Evolutionary conservation across 192 early-diverging fungal species (phyloP).

Genomic region (Gonapodya prolifera): DNA sequence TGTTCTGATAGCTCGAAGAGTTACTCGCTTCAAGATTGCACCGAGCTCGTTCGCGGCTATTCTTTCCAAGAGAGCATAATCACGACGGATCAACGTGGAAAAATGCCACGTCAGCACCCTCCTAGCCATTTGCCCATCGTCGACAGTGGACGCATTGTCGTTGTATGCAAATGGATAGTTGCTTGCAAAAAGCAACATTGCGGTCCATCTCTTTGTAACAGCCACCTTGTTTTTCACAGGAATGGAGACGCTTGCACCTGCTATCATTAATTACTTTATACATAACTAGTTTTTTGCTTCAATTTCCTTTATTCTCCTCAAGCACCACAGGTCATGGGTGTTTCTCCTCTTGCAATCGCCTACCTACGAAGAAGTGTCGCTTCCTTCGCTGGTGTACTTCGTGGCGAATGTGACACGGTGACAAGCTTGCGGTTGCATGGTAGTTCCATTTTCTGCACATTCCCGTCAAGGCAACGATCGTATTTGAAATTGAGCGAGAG

Average conservation of each 20-base stretch:
- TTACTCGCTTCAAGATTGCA: not conserved
- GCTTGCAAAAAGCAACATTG: not conserved
- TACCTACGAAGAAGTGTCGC: too few relatives aligned
- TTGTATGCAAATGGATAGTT: not conserved
- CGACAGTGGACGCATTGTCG: not conserved
- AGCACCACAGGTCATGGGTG: too few relatives aligned
- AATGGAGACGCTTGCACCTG: not conserved
- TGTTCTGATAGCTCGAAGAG: too few relatives aligned
- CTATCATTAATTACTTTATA: not conserved
- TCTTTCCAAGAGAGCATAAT: not conserved
- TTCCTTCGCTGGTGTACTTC: too few relatives aligned
- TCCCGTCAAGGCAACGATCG: too few relatives aligned
- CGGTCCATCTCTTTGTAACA: not conserved
- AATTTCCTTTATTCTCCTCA: too few relatives aligned
- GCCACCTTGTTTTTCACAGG: not conserved
- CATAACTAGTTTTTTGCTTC: too few relatives aligned
- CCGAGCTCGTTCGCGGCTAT: not conserved
- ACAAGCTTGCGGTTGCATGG: too few relatives aligned
- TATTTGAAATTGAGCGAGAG: too few relatives aligned
- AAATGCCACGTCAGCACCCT: not conserved
- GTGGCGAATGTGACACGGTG: too few relatives aligned
- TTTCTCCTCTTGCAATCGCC: too few relatives aligned
- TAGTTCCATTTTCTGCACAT: too few relatives aligned
- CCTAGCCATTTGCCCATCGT: not conserved
- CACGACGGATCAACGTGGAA: not conserved